Evolutionary conservation across 805 yeast genomes (phyloP).

Genomic region (Myxozyma neotropica): DNA sequence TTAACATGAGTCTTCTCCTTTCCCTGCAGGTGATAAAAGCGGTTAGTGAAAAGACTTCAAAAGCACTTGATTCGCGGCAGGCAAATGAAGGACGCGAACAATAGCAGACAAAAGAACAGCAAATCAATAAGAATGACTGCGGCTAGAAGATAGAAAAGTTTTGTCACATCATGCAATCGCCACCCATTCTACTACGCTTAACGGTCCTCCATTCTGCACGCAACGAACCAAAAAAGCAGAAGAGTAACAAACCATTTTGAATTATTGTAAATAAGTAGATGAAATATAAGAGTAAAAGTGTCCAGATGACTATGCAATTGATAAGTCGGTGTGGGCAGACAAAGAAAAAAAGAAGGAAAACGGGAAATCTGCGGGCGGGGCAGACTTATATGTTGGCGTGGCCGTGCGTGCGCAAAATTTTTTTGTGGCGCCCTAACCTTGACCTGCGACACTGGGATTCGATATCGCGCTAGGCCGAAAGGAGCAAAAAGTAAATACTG

Average conservation of each 20-base stretch:
- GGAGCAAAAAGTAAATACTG: background rate
- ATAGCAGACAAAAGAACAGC: too few species aligned
- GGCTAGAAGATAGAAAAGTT: too few species aligned
- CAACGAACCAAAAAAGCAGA: background rate
- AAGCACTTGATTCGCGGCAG: too few species aligned
- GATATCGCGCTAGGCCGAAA: background rate
- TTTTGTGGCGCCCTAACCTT: background rate
- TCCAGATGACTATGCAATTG: constrained; percentile 48
- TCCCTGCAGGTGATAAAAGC: constrained; percentile 29
- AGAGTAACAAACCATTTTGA: constrained; percentile 39
- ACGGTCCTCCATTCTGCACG: background rate
- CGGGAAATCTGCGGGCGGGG: constrained; percentile 18
- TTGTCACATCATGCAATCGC: too few species aligned
- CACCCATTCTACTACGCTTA: background rate
- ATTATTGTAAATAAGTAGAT: background rate
- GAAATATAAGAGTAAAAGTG: constrained; percentile 21
- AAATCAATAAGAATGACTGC: too few species aligned
- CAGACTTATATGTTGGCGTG: constrained; percentile 17
- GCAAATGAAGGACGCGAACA: too few species aligned
- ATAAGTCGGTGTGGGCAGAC: constrained; percentile 49
- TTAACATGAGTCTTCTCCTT: constrained; percentile 80
- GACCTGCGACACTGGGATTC: constrained; percentile 2
- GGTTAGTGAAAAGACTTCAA: too few species aligned
- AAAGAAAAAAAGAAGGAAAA: constrained; percentile 40
- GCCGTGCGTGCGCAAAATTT: constrained; percentile 13